phyloP scores from a whole-genome alignment of 495 filamentous ascomycete genomes.

The Tuber melanosporum region DNA sequence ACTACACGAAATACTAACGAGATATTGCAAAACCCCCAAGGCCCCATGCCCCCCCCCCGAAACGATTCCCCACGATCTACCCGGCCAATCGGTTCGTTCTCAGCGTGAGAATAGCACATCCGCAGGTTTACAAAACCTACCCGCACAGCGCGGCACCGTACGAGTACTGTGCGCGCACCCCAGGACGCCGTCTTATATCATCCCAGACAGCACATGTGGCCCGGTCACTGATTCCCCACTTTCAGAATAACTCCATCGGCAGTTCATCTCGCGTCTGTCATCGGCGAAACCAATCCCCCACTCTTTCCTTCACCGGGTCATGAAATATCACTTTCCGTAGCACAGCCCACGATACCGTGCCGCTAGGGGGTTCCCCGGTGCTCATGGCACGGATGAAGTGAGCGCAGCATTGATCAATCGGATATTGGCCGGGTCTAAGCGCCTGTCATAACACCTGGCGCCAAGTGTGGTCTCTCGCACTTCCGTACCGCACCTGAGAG shows the following conservation, averaged over 20 bases:
- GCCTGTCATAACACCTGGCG: neutral
- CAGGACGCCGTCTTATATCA: neutral
- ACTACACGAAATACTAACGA: neutral
- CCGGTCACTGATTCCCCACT: neutral
- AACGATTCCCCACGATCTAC: neutral
- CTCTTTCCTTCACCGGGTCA: neutral
- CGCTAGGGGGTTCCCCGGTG: neutral
- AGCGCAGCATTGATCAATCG: neutral
- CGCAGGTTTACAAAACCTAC: neutral
- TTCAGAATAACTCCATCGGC: neutral
- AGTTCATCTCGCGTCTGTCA: neutral
- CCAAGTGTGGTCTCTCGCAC: neutral
- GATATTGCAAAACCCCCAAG: neutral
- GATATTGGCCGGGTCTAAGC: neutral
- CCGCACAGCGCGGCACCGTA: neutral
- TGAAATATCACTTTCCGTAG: neutral
- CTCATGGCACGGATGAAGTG: no score
- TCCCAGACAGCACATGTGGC: neutral
- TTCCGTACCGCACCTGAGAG: neutral
- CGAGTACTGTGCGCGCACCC: no score
- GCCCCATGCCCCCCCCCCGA: neutral
- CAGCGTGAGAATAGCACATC: neutral
- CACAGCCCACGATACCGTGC: neutral
- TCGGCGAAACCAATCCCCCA: neutral
- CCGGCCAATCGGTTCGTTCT: neutral